phyloP scores from a whole-genome alignment of 2,329 filamentous ascomycete genomes.

The Fusarium xylarioides region DNA sequence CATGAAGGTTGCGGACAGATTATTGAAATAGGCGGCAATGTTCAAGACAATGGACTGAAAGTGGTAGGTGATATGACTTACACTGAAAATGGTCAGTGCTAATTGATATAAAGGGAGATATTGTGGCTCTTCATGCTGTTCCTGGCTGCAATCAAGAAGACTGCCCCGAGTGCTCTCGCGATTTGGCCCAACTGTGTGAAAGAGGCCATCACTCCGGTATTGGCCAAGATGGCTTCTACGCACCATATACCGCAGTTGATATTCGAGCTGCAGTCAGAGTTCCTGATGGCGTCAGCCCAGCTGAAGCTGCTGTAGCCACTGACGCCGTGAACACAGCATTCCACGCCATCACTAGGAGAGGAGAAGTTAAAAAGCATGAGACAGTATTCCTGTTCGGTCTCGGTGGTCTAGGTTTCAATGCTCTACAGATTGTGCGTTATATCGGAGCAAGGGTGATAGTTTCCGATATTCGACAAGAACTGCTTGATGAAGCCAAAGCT shows the following conservation, averaged over 20 bases:
- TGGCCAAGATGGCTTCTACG: slow-evolving; percentile 55
- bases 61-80: slow-evolving; percentile 7
- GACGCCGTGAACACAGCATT: slow-evolving; percentile 36
- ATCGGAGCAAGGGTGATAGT: slow-evolving; percentile 29
- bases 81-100: fast-evolving
- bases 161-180: slow-evolving; percentile 50
- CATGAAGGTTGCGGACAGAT: slow-evolving; percentile 35
- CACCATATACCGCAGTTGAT: slow-evolving; percentile 49
- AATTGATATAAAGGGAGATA: background rate
- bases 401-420: slow-evolving; percentile 30
- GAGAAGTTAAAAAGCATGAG: slow-evolving; percentile 17
- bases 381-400: slow-evolving; percentile 31
- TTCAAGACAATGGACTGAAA: background rate
- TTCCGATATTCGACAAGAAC: slow-evolving; percentile 30
- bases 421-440: slow-evolving; percentile 24
- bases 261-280: slow-evolving; percentile 28
- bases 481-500: slow-evolving; percentile 21
- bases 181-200: slow-evolving; percentile 51
- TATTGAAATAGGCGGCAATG: slow-evolving; percentile 8
- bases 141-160: slow-evolving; percentile 20
- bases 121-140: slow-evolving; percentile 36
- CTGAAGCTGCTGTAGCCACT: slow-evolving; percentile 32
- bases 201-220: slow-evolving; percentile 53
- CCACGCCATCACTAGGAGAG: slow-evolving; percentile 30
- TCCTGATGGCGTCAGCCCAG: slow-evolving; percentile 22